These are phyloP conservation scores for Wickerhamomyces queroliae DNA, from an alignment of 805 yeast genomes.

Conservation along the genomic window DNA sequence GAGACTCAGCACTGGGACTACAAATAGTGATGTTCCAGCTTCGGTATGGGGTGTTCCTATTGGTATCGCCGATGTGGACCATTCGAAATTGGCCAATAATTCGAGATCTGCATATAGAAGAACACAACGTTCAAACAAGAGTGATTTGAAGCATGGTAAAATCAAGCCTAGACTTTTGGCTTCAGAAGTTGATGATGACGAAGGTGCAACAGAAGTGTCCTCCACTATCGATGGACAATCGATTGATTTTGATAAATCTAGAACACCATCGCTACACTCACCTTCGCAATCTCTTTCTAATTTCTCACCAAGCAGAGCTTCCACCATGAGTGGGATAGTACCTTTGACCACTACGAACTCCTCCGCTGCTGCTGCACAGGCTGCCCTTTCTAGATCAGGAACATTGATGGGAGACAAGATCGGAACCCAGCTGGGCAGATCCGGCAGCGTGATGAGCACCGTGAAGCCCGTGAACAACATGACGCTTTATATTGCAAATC, in stretches of 20 bases:
- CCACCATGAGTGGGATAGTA: neutral
- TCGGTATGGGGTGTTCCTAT: slow-evolving; percentile 44
- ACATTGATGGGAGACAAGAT: slow-evolving; percentile 16
- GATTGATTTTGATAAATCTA: slow-evolving; percentile 11
- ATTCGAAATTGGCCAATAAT: slow-evolving; percentile 10
- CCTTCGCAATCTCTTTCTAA: slow-evolving; percentile 7
- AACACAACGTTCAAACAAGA: slow-evolving; percentile 16
- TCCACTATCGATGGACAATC: slow-evolving; percentile 8
- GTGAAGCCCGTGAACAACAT: slow-evolving; percentile 32
- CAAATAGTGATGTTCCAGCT: slow-evolving; percentile 42
- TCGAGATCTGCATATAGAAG: slow-evolving; percentile 11
- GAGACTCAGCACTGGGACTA: slow-evolving; percentile 39
- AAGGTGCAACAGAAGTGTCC: slow-evolving; percentile 16
- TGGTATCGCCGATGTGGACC: slow-evolving; percentile 46
- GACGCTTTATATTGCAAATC: slow-evolving; percentile 51
- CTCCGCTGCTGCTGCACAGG: neutral
- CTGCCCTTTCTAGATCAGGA: slow-evolving; percentile 11
- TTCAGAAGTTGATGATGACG: slow-evolving; percentile 68
- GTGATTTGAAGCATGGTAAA: slow-evolving; percentile 56
- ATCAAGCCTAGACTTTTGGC: slow-evolving; percentile 64
- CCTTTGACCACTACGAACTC: neutral
- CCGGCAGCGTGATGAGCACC: slow-evolving; percentile 28
- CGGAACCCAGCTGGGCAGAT: slow-evolving; percentile 22
- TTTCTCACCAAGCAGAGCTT: slow-evolving; percentile 10
- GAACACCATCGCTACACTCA: slow-evolving; percentile 3